Base-by-base conservation (phyloP, 129 eudicot species). In the Chrysanthemum seticuspe region DNA sequence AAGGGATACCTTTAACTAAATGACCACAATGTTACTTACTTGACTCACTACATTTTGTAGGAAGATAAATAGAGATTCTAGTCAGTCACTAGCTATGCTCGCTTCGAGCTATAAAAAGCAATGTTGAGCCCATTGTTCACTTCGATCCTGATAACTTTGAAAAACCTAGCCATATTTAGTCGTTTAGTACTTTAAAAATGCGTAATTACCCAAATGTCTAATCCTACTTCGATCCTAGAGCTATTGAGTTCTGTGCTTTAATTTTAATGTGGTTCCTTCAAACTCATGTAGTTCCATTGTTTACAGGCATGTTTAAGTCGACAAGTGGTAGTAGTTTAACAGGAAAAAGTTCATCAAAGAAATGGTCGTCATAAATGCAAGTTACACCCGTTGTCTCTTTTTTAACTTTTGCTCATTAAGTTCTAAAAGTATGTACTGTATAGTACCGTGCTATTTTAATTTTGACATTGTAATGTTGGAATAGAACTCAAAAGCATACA, bases 271-370 rank as follows among this genome's bases (percentile, higher is more conserved):
- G 10, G 16, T 27, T 67, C 62, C 45, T 13, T 68, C 58, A 70
- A 66, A 23, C 56, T 63, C 27, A 23, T 15, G 54, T 74, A 50
- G 13, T 74, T 48, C 55, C 55, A 60, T 53, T 78, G 9, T 18
- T 78, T 74, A 61, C 96, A 86, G 92, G 88, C 56, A 60, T 81
- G 77, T 79, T 61, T 70, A 85, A 85, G 74, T 80, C 97, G 71
- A 13, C 84, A 57, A 83, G 89, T 61, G 89, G 86, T 55, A 62
- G 62, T 72, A 87, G 55, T 80, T 72, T 80, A 65, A 67, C 80
- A 2, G 68, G 63, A 55, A 78, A 66, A 64, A 85, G 83, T 55
- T 36, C 89, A 14, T 18, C 83, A 56, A 85, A 73, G 82, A 83
- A 62, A 78, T 75, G 87, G 84, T 79, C 68, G 61, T 68, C 61